Conservation (phyloP, 2,329 filamentous ascomycete genomes). For the Ophiosphaerella herpotricha region DNA sequence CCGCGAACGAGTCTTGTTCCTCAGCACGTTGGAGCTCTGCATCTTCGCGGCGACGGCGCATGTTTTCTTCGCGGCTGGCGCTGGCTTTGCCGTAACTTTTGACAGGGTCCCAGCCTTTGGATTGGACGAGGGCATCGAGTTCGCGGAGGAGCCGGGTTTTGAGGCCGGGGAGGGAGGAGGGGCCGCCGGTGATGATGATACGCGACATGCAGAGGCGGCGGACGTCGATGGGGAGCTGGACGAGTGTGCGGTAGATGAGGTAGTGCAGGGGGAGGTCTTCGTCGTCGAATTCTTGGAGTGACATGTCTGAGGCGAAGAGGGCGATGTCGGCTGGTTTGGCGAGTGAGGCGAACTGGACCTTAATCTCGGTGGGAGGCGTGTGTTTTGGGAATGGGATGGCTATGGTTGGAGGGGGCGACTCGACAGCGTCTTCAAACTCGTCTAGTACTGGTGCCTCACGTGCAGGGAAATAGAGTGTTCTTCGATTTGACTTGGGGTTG, state of each 20-base stretch:
- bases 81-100: conserved; percentile 68
- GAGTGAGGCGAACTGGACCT: conserved; percentile 71
- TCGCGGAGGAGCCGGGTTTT: conserved; percentile 78
- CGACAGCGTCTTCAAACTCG: conserved; percentile 50
- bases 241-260: conserved; percentile 75
- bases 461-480: conserved; percentile 39
- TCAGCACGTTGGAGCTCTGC: conserved; percentile 25
- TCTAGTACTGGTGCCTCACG: conserved; percentile 45
- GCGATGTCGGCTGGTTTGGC: conserved; percentile 75
- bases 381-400: conserved; percentile 41
- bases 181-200: conserved; percentile 83
- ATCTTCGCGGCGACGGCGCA: conserved; percentile 30
- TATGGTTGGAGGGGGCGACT: conserved; percentile 37
- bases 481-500: conserved; percentile 32
- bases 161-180: conserved; percentile 77
- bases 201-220: conserved; percentile 86
- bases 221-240: conserved; percentile 79
- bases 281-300: conserved; percentile 72
- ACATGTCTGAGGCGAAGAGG: conserved; percentile 67
- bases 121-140: conserved; percentile 67
- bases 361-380: conserved; percentile 56
- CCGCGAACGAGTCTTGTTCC: conserved; percentile 26
- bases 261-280: conserved; percentile 79
- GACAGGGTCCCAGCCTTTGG: conserved; percentile 77
- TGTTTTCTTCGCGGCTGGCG: conserved; percentile 31